Conservation (phyloP, 306 rosid species). For the Urtica urens region DNA sequence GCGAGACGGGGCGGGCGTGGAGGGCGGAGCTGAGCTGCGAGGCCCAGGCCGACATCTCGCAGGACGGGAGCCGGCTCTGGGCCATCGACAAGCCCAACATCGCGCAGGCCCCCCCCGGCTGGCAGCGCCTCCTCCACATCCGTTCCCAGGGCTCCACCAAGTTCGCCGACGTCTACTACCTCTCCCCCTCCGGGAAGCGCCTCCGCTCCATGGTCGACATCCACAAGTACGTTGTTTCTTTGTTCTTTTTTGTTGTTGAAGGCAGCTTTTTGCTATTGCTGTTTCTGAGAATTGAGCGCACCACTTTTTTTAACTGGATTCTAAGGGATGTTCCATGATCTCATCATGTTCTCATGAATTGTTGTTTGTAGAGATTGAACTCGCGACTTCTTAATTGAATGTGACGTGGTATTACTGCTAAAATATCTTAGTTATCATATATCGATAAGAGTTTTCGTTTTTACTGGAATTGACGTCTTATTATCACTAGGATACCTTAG, state of each 20-base stretch:
- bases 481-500: no score
- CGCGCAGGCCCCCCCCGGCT: slow-evolving; percentile 79
- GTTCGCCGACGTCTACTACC: slow-evolving; percentile 85
- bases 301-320: no score
- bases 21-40: slow-evolving; percentile 64
- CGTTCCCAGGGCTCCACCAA: slow-evolving; percentile 85
- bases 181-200: slow-evolving; percentile 77
- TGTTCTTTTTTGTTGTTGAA: not conserved
- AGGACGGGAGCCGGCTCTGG: slow-evolving; percentile 86
- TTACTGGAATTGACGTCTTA: no score
- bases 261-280: no score
- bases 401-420: no score
- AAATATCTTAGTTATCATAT: no score
- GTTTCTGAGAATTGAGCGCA: not conserved
- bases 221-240: slow-evolving; percentile 44
- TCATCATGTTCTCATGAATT: no score
- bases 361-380: no score
- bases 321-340: no score
- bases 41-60: slow-evolving; percentile 74
- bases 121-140: slow-evolving; percentile 78
- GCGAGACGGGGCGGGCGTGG: slow-evolving; percentile 76
- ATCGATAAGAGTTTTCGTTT: no score
- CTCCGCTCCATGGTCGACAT: slow-evolving; percentile 87
- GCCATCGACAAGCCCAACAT: slow-evolving; percentile 95
- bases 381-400: no score